Evolutionary conservation across 257 asterid species (phyloP), one percentile per base, ranked within the genome.

Genomic region (Nicotiana otophora): DNA sequence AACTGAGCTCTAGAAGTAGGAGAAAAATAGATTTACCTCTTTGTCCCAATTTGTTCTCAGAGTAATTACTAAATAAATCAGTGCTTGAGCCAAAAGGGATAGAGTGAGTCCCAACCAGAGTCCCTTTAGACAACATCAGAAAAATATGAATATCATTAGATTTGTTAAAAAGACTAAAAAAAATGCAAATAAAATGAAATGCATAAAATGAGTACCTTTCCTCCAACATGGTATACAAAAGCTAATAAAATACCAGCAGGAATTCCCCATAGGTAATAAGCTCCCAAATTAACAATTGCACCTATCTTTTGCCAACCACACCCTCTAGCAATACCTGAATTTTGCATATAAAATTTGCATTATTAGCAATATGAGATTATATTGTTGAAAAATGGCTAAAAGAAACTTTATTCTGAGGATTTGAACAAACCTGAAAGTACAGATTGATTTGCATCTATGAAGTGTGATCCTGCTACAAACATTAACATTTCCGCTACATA

Each of bases 261-360:
- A 20, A 82, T 68, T 61, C 88, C 85, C 36, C 92, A 85, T 4
- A 92, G 62, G 63, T 92, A 92, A 82, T 91, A 92, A 0, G 97
- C 83, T 3, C 84, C 97, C 75, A 93, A 82, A 66, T 93, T 93
- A 1, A 92, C 90, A 0, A 88, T 70, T 23, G 97, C 97, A 15
- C 94, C 96, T 20, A 91, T 89, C 81, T 91, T 92, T 85, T 93
- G 97, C 97, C 97, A 90, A 1, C 97, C 97, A 72, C 97, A 92
- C 6, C 97, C 97, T 77, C 80, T 74, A 23, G 80, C 23, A 74
- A 74, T 74, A 74, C 80, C 80, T 74, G 19, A 39, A 8, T 53
- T 53, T 42, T 7, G 57, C 17, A 53, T 53, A 53, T 53, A 10
- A 53, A 14, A 53, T 94, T 86, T 31, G 93, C 92, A 55, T 85